Conservation (phyloP, 2,329 filamentous ascomycete genomes). For the Aspergillus ochraceus region DNA sequence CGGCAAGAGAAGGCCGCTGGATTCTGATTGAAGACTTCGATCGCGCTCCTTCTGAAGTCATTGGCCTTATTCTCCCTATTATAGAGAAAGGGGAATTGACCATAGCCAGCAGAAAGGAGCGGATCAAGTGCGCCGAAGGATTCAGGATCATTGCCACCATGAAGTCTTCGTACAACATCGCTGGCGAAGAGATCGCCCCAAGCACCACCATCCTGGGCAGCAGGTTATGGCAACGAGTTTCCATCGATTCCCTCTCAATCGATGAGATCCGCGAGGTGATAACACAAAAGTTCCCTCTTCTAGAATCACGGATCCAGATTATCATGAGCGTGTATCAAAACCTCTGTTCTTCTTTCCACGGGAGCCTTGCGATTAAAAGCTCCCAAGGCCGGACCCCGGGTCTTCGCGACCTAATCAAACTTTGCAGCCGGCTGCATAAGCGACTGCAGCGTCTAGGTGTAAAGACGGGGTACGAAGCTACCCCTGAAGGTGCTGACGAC, state of each 20-base stretch:
- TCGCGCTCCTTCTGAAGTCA: slow-evolving; percentile 88
- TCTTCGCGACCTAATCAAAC: slow-evolving; percentile 82
- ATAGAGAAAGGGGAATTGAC: slow-evolving; percentile 90
- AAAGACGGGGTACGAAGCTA: slow-evolving; percentile 66
- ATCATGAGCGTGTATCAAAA: slow-evolving; percentile 59
- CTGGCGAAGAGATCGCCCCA: slow-evolving; percentile 70
- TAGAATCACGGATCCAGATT: slow-evolving; percentile 57
- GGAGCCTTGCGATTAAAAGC: slow-evolving; percentile 38
- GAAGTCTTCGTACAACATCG: slow-evolving; percentile 65
- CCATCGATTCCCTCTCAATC: slow-evolving; percentile 64
- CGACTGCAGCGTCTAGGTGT: slow-evolving; percentile 61
- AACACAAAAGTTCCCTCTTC: slow-evolving; percentile 65
- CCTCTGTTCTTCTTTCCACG: slow-evolving; percentile 40
- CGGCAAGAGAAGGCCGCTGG: slow-evolving; percentile 92
- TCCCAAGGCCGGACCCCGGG: slow-evolving; percentile 59
- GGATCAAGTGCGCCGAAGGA: slow-evolving; percentile 74
- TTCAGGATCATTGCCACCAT: slow-evolving; percentile 94
- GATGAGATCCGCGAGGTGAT: slow-evolving; percentile 76
- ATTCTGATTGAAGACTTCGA: slow-evolving; percentile 96
- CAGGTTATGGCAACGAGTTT: slow-evolving; percentile 81
- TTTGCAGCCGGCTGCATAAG: slow-evolving; percentile 74
- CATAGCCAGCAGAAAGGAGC: slow-evolving; percentile 85
- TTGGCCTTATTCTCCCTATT: slow-evolving; percentile 87
- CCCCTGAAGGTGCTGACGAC: slow-evolving; percentile 71
- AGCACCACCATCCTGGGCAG: slow-evolving; percentile 71